Conservation (phyloP, 2,329 filamentous ascomycete genomes). For the Cladosporium velox region DNA sequence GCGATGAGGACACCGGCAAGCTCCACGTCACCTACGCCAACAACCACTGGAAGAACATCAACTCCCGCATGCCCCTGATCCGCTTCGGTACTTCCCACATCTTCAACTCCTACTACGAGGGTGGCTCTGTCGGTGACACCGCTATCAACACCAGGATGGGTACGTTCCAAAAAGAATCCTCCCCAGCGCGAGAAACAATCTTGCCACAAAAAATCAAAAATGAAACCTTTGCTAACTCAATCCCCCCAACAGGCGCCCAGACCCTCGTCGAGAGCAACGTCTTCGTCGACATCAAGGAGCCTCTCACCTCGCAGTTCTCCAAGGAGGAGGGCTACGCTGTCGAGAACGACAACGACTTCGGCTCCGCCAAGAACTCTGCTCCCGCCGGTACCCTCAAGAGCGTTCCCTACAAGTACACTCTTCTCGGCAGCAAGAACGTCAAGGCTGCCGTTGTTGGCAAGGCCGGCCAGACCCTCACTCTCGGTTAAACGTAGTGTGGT, state of each 20-base stretch:
- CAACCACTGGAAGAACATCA: constrained; percentile 66
- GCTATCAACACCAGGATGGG: constrained; percentile 46
- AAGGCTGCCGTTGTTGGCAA: constrained; percentile 43
- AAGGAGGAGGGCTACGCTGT: constrained; percentile 42
- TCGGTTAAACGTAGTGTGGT: constrained; percentile 25
- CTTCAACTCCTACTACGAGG: constrained; percentile 56
- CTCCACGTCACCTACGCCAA: constrained; percentile 66
- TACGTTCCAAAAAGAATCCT: neutral
- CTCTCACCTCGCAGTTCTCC: constrained; percentile 38
- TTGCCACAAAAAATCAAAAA: too few relatives aligned
- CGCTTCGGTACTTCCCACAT: constrained; percentile 68
- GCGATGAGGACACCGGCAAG: constrained; percentile 60
- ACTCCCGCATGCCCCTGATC: constrained; percentile 63
- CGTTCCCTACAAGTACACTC: constrained; percentile 39
- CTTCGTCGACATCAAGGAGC: constrained; percentile 38
- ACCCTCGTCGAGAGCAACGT: constrained; percentile 47
- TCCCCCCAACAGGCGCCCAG: constrained; percentile 36
- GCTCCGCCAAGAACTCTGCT: constrained; percentile 38
- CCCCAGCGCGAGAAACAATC: neutral
- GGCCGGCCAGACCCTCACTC: constrained; percentile 43
- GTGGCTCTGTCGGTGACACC: constrained; percentile 34
- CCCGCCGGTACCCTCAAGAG: constrained; percentile 37
- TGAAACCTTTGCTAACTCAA: neutral
- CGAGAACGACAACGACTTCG: constrained; percentile 37
- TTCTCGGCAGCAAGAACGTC: constrained; percentile 39